Conservation (phyloP, 1,284 basidiomycete genomes). For the Rhodotorula sp. region DNA sequence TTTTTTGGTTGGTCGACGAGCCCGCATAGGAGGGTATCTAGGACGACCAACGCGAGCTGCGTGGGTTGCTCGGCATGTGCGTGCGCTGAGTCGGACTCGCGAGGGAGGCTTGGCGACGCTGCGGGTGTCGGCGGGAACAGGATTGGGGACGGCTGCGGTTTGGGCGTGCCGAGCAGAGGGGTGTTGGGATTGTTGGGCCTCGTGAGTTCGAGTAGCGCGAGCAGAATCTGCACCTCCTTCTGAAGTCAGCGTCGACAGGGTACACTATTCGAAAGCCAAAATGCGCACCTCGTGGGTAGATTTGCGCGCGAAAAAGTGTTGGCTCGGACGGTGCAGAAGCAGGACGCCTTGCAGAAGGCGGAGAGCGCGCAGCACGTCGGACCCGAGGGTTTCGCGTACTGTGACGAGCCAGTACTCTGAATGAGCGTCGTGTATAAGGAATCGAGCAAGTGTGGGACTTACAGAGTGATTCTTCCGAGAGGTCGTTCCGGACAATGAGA, state of each 20-base stretch:
- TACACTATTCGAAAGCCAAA: conserved; percentile 15
- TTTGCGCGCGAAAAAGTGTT: conserved; percentile 65
- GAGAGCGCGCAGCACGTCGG: conserved; percentile 54
- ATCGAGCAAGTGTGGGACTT: conserved; percentile 55
- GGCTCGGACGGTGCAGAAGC: conserved; percentile 66
- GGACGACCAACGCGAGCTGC: conserved; percentile 59
- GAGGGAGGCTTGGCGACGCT: conserved; percentile 35
- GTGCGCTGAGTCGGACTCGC: not conserved
- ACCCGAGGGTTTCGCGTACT: conserved; percentile 54
- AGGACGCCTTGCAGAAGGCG: conserved; percentile 75
- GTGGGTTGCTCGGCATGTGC: conserved; percentile 1
- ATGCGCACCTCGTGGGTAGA: conserved; percentile 66
- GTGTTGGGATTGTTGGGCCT: conserved; percentile 42
- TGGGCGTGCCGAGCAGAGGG: conserved; percentile 64
- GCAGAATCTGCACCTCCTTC: conserved; percentile 23
- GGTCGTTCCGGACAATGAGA: not conserved
- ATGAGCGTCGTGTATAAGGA: conserved; percentile 42
- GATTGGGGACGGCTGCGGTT: conserved; percentile 57
- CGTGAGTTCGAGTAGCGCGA: conserved; percentile 47
- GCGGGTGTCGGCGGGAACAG: conserved; percentile 35
- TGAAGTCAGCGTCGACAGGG: conserved; percentile 16
- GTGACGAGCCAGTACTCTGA: conserved; percentile 32
- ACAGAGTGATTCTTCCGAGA: conserved; percentile 53
- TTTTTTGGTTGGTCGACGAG: conserved; percentile 74
- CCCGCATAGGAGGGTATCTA: conserved; percentile 78